Conservation (phyloP, 805 yeast species). For the Kodamaea lidongshanica region DNA sequence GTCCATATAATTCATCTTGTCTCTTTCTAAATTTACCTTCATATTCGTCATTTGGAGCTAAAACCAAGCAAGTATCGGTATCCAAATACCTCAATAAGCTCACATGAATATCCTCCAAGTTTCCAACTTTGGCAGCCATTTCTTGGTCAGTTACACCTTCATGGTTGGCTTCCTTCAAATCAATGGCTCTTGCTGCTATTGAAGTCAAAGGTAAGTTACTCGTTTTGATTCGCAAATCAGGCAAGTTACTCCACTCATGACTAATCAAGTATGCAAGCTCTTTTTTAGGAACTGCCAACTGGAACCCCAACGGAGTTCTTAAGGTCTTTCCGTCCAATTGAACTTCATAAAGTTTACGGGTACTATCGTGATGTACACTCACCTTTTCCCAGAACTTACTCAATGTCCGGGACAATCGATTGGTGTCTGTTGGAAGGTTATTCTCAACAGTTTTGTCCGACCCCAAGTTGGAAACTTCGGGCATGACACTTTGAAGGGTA, state of each 20-base stretch:
- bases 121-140: constrained; percentile 56
- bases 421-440: constrained; percentile 55
- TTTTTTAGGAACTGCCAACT: constrained; percentile 60
- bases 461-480: constrained; percentile 16
- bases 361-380: constrained; percentile 27
- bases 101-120: constrained; percentile 48
- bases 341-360: constrained; percentile 39
- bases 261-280: constrained; percentile 68
- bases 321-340: constrained; percentile 71
- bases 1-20: constrained; percentile 75
- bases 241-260: constrained; percentile 82
- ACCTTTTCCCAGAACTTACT: constrained; percentile 81
- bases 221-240: constrained; percentile 61
- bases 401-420: constrained; percentile 61
- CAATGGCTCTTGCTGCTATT: constrained; percentile 79
- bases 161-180: constrained; percentile 42
- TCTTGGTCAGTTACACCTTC: constrained; percentile 35
- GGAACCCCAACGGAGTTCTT: constrained; percentile 78
- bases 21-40: constrained; percentile 73
- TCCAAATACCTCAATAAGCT: constrained; percentile 77
- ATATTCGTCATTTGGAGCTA: constrained; percentile 74
- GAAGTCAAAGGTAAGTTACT: constrained; percentile 85
- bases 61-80: constrained; percentile 87
- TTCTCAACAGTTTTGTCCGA: constrained; percentile 40
- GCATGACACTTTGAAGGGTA: constrained; percentile 11